phyloP scores from a whole-genome alignment of 495 filamentous ascomycete species.

The Penicillium robsamsonii region DNA sequence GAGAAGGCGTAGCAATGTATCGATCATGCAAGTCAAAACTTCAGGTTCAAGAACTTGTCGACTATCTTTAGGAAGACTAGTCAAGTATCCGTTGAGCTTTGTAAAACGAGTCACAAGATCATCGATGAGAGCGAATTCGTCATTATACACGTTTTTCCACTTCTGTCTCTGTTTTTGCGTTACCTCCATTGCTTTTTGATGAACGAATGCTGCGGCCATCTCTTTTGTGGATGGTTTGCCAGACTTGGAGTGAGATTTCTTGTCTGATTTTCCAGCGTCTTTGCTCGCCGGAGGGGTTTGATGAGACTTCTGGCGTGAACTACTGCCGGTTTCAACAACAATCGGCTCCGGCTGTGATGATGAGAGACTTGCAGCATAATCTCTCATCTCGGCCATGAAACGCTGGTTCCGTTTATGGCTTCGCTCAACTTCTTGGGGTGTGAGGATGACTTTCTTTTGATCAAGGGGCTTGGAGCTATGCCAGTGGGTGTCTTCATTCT shows the following conservation, averaged over 20 bases:
- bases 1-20: constrained; percentile 33
- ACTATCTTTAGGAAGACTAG: constrained; percentile 24
- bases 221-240: neutral
- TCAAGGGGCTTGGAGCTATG: constrained; percentile 58
- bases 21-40: constrained; percentile 45
- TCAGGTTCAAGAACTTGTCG: constrained; percentile 31
- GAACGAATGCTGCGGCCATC: neutral
- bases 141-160: neutral
- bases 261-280: neutral
- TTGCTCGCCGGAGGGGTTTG: neutral
- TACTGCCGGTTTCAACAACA: constrained; percentile 2
- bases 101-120: constrained; percentile 2
- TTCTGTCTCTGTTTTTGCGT: constrained; percentile 2
- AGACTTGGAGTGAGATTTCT: neutral
- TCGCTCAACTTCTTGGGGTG: constrained; percentile 6
- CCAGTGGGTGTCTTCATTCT: constrained; percentile 62
- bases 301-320: neutral
- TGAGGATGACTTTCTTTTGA: constrained; percentile 26
- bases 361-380: constrained; percentile 70
- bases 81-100: constrained; percentile 5
- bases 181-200: constrained; percentile 3
- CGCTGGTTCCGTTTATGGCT: constrained; percentile 20
- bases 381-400: constrained; percentile 45
- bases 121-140: neutral
- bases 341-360: constrained; percentile 4